Percentiles rank a stretch among this genome's conserved stretches.
Evolutionary conservation across 371 early-diverging fungal genomes (phyloP).

Genomic region (Lichtheimia hyalospora): DNA sequence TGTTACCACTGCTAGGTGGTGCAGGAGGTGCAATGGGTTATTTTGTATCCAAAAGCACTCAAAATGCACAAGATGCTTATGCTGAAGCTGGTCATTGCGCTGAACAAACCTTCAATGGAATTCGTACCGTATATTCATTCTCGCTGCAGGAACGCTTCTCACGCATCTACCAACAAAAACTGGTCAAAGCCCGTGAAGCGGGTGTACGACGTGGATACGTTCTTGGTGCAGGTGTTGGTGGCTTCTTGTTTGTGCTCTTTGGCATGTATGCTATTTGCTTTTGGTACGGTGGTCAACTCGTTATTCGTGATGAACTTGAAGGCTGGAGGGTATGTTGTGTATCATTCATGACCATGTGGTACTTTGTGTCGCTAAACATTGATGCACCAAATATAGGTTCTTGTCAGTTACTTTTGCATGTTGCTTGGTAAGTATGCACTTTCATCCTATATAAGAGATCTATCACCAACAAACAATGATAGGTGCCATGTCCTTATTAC

Average conservation of each 20-base stretch:
- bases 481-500: slow-evolving; percentile 26
- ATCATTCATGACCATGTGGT: too few species aligned
- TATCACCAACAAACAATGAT: slow-evolving; percentile 38
- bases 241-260: slow-evolving; percentile 60
- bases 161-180: slow-evolving; percentile 48
- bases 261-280: slow-evolving; percentile 64
- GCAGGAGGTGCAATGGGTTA: slow-evolving; percentile 56
- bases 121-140: slow-evolving; percentile 82
- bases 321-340: slow-evolving; percentile 48
- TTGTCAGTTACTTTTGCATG: slow-evolving; percentile 63
- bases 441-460: too few species aligned
- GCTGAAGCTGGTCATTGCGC: slow-evolving; percentile 80
- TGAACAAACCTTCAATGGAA: slow-evolving; percentile 75
- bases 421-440: slow-evolving; percentile 38
- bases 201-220: slow-evolving; percentile 44
- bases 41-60: slow-evolving; percentile 47
- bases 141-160: slow-evolving; percentile 65
- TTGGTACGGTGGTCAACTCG: slow-evolving; percentile 65
- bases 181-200: slow-evolving; percentile 44
- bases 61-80: slow-evolving; percentile 53
- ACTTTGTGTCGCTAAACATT: too few species aligned
- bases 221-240: slow-evolving; percentile 49
- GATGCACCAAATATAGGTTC: too few species aligned
- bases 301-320: slow-evolving; percentile 19
- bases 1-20: slow-evolving; percentile 49